These are phyloP conservation scores for Epithemia pelagica DNA, from an alignment of 108 stramenopile species.

Conservation along the genomic window DNA sequence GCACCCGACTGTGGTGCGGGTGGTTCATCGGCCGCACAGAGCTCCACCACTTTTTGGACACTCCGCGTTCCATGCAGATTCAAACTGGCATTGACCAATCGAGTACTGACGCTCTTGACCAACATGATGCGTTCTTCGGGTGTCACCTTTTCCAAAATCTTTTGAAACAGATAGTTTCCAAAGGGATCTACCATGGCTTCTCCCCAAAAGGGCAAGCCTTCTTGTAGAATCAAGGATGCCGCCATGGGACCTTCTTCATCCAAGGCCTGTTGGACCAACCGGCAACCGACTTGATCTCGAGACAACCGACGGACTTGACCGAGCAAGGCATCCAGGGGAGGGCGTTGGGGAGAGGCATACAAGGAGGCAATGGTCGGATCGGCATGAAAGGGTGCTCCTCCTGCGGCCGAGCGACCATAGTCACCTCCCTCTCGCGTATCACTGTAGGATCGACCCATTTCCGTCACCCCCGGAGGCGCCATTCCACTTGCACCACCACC, in stretches of 20 bases:
- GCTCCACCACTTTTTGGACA: conserved; percentile 96
- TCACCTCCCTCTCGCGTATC: background rate
- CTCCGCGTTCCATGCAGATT: conserved; percentile 96
- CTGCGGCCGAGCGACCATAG: background rate
- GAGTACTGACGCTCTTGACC: conserved; percentile 72
- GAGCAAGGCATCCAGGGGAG: conserved; percentile 69
- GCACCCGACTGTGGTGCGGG: conserved; percentile 13
- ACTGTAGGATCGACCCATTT: background rate
- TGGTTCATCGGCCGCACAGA: conserved; percentile 76
- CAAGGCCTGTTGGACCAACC: conserved; percentile 92
- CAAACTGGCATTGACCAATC: conserved; percentile 89
- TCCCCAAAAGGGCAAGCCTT: conserved; percentile 90
- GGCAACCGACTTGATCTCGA: conserved; percentile 91
- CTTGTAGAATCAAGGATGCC: conserved; percentile 85
- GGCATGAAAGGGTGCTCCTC: conserved; percentile 4
- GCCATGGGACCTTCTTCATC: conserved; percentile 90
- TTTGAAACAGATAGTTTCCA: conserved; percentile 97
- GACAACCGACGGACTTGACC: conserved; percentile 85
- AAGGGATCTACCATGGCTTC: conserved; percentile 97
- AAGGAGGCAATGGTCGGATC: conserved; percentile 41
- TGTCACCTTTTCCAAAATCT: conserved; percentile 89
- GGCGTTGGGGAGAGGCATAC: conserved; percentile 67
- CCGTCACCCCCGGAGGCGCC: background rate
- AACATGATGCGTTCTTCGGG: conserved; percentile 80
- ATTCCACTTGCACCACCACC: background rate